Evolutionary conservation across 495 filamentous ascomycete genomes (phyloP).

Genomic region (Aspergillus taichungensis): DNA sequence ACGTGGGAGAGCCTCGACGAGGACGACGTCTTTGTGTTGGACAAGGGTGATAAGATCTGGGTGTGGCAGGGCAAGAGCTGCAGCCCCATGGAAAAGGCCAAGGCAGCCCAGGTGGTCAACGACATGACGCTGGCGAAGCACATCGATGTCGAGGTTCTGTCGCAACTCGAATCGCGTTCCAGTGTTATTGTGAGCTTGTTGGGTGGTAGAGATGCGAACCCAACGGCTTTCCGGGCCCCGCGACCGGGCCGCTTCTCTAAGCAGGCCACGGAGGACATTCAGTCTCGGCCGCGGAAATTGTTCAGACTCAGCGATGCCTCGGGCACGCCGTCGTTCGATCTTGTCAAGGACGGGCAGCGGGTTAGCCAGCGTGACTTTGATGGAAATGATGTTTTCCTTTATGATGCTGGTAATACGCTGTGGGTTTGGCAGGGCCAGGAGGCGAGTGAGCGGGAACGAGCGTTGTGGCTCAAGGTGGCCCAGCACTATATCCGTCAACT

Average conservation of each 20-base stretch:
- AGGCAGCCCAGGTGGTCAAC: slow-evolving; percentile 53
- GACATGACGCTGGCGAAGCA: slow-evolving; percentile 54
- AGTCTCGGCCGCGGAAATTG: slow-evolving; percentile 30
- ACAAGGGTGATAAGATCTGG: slow-evolving; percentile 51
- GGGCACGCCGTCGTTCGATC: slow-evolving; percentile 41
- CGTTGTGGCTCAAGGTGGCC: slow-evolving; percentile 48
- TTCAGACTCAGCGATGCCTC: slow-evolving; percentile 49
- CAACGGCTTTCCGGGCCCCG: slow-evolving; percentile 22
- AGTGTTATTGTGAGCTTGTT: slow-evolving; percentile 44
- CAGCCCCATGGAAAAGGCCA: slow-evolving; percentile 56
- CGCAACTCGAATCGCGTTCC: slow-evolving; percentile 46
- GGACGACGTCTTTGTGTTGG: slow-evolving; percentile 52
- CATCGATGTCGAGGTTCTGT: slow-evolving; percentile 51
- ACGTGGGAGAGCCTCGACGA: slow-evolving; percentile 53
- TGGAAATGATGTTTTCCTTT: slow-evolving; percentile 49
- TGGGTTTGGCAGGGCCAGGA: slow-evolving; percentile 54
- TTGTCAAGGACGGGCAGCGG: slow-evolving; percentile 40
- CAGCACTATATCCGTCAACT: slow-evolving; percentile 45
- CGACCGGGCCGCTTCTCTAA: slow-evolving; percentile 29
- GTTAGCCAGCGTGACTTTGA: slow-evolving; percentile 39
- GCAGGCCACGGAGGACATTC: slow-evolving; percentile 2
- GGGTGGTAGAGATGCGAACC: slow-evolving; percentile 38
- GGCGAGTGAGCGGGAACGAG: slow-evolving; percentile 46
- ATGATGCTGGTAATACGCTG: slow-evolving; percentile 40
- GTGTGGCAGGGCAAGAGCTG: slow-evolving; percentile 57